A percentile compares a stretch with the other conserved stretches of the same genome.
phyloP scores from a whole-genome alignment of 768 basidiomycete species.

The Termitomyces bulborhizus region DNA sequence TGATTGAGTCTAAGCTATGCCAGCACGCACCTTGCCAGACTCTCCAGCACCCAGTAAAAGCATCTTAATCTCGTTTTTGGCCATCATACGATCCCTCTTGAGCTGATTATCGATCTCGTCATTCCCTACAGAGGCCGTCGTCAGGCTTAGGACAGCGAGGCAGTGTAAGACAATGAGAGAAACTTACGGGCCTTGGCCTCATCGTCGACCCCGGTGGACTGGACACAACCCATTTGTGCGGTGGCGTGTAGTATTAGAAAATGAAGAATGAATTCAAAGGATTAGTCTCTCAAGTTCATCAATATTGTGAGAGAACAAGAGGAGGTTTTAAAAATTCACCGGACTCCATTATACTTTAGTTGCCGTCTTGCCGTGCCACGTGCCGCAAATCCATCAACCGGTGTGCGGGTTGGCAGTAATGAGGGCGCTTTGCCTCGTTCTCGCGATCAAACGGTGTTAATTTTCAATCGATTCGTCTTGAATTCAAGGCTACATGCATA shows the following conservation, averaged over 20 bases:
- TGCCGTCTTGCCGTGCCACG: no score
- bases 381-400: no score
- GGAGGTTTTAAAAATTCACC: background rate
- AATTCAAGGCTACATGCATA: no score
- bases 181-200: conserved; percentile 80
- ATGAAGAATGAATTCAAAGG: background rate
- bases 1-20: background rate
- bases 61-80: conserved; percentile 97
- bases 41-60: conserved; percentile 92
- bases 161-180: background rate
- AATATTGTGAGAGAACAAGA: background rate
- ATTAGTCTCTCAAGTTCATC: background rate
- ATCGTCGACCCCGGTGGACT: conserved; percentile 64
- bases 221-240: conserved; percentile 62
- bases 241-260: background rate
- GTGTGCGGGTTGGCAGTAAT: no score
- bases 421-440: conserved; percentile 37
- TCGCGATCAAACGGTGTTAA: conserved; percentile 39
- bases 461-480: background rate
- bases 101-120: conserved; percentile 93
- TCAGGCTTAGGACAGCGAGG: background rate
- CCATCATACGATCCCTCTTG: conserved; percentile 80
- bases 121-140: conserved; percentile 47
- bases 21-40: conserved; percentile 74
- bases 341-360: no score